phyloP scores from a whole-genome alignment of 352 stramenopile genomes.

The Phytophthora melonis region DNA sequence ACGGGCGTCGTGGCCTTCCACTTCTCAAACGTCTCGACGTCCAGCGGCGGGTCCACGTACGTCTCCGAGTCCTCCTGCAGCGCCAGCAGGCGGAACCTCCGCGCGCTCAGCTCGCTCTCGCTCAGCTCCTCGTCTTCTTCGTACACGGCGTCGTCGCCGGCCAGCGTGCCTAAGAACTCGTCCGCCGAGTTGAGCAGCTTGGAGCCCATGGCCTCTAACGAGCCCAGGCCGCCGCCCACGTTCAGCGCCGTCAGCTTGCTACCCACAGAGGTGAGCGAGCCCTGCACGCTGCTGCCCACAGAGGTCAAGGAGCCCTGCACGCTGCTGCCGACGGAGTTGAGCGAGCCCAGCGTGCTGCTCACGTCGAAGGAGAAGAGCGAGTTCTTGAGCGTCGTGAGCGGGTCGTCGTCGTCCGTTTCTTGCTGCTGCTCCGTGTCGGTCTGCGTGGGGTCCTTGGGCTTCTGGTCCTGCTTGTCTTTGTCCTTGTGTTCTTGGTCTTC shows the following conservation, averaged over 20 bases:
- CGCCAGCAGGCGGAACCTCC: slow-evolving; percentile 65
- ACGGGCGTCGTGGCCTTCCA: slow-evolving; percentile 49
- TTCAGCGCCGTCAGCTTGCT: slow-evolving; percentile 46
- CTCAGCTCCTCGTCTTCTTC: slow-evolving; percentile 45
- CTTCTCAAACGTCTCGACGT: slow-evolving; percentile 72
- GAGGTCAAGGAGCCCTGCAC: slow-evolving; percentile 44
- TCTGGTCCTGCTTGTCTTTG: slow-evolving; percentile 14
- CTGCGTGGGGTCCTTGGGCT: slow-evolving; percentile 5
- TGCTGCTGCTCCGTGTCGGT: background rate
- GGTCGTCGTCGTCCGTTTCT: slow-evolving; percentile 21
- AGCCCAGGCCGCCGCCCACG: slow-evolving; percentile 42
- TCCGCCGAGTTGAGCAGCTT: slow-evolving; percentile 80
- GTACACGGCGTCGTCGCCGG: slow-evolving; percentile 34
- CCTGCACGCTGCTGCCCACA: slow-evolving; percentile 20
- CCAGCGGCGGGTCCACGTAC: slow-evolving; percentile 64
- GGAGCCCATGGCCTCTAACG: slow-evolving; percentile 67
- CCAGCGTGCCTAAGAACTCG: slow-evolving; percentile 62
- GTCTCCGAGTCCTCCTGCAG: slow-evolving; percentile 74
- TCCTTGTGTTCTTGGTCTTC: slow-evolving; percentile 4
- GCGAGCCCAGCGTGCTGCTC: slow-evolving; percentile 33
- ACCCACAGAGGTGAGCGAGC: slow-evolving; percentile 45
- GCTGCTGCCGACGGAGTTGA: slow-evolving; percentile 50
- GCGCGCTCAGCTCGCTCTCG: slow-evolving; percentile 51
- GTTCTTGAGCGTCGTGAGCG: slow-evolving; percentile 36
- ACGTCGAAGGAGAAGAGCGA: slow-evolving; percentile 73